These are phyloP conservation scores for Elongisporangium senticosum DNA, from an alignment of 352 stramenopile species.

Conservation along the genomic window DNA sequence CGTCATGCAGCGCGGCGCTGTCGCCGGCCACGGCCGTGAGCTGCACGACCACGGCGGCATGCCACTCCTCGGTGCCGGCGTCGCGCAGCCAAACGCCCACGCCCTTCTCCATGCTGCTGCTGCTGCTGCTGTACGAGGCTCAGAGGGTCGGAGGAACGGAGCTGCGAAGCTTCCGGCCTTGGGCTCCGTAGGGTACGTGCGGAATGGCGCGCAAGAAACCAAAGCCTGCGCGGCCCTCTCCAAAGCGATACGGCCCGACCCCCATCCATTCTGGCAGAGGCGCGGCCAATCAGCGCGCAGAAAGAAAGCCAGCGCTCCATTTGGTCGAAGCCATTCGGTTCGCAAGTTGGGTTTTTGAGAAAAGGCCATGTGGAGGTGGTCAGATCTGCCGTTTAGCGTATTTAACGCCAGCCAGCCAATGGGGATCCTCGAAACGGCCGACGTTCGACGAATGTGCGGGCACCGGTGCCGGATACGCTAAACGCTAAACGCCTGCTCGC, in stretches of 20 bases:
- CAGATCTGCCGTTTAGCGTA: background rate
- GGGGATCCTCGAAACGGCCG: background rate
- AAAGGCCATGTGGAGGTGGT: background rate
- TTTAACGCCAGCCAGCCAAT: conserved; percentile 1
- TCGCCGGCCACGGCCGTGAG: conserved; percentile 16
- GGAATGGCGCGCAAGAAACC: conserved; percentile 1
- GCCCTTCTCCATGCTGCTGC: conserved; percentile 64
- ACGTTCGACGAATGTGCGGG: background rate
- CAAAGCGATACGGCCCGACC: background rate
- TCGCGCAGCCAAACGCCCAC: conserved; percentile 75
- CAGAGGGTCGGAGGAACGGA: conserved; percentile 12
- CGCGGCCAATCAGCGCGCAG: background rate
- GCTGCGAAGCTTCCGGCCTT: conserved; percentile 2
- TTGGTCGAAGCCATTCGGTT: conserved; percentile 8
- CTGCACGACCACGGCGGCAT: conserved; percentile 51
- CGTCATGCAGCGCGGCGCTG: conserved; percentile 11
- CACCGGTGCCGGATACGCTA: background rate
- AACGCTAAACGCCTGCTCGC: conserved; percentile 2
- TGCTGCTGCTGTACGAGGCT: conserved; percentile 7
- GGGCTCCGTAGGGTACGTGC: background rate
- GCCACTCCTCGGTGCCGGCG: conserved; percentile 59
- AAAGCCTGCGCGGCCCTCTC: background rate
- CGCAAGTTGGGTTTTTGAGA: conserved; percentile 9
- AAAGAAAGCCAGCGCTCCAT: background rate
- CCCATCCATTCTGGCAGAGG: background rate